Percentiles rank a stretch among this genome's conserved stretches.
Evolutionary conservation across 2,329 filamentous ascomycete species (phyloP).

Genomic region (Trichoderma sp.): DNA sequence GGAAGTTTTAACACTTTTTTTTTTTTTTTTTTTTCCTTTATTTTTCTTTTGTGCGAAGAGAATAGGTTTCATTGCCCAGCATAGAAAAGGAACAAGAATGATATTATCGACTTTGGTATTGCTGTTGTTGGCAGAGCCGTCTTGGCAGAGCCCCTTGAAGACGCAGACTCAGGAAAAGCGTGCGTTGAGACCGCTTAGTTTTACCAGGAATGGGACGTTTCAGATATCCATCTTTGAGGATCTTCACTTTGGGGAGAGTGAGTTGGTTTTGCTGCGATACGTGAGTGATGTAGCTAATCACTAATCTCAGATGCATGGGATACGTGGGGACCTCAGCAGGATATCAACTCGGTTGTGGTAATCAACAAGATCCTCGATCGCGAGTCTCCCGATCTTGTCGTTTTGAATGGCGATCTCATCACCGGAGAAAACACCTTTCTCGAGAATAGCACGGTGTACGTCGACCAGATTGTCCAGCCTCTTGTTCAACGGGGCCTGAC

Average conservation of each 20-base stretch:
- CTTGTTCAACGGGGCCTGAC: constrained; percentile 56
- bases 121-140: background rate
- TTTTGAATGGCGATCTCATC: constrained; percentile 72
- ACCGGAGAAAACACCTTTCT: constrained; percentile 64
- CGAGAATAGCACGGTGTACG: constrained; percentile 56
- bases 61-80: background rate
- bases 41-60: background rate
- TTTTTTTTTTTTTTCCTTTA: background rate
- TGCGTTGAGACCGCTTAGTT: constrained; percentile 31
- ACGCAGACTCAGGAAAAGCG: background rate
- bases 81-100: background rate
- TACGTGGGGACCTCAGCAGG: constrained; percentile 52
- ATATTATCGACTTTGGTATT: background rate
- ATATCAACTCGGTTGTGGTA: constrained; percentile 58
- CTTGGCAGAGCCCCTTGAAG: constrained; percentile 6
- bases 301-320: constrained; percentile 44
- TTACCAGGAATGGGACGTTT: constrained; percentile 49
- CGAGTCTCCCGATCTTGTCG: constrained; percentile 61
- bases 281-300: constrained; percentile 10
- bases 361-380: constrained; percentile 59
- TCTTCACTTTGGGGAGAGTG: constrained; percentile 71
- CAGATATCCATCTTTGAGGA: constrained; percentile 66
- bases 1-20: background rate
- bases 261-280: constrained; percentile 29
- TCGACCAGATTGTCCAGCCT: constrained; percentile 61